A percentile compares a stretch with the other conserved stretches of the same genome.
These are phyloP conservation scores for Chrysanthemum lavandulifolium DNA, from an alignment of 129 eudicot genomes.

Conservation along the genomic window DNA sequence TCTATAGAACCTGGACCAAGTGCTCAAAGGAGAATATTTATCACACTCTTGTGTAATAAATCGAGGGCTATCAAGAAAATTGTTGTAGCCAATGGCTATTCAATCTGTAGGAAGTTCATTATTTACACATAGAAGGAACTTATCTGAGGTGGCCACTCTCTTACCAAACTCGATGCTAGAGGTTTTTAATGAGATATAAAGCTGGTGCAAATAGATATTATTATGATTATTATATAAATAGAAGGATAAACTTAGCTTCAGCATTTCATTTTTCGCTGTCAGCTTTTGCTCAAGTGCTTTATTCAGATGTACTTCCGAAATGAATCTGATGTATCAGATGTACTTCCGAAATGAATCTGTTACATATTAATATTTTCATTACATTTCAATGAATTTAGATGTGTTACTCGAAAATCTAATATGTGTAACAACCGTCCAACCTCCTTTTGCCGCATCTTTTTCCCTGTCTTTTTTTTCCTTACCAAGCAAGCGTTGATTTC, in stretches of 20 bases:
- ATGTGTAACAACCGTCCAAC: too few species aligned
- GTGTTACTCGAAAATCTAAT: not conserved
- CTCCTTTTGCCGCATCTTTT: too few species aligned
- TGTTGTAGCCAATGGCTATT: slow-evolving; percentile 33
- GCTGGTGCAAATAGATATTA: not conserved
- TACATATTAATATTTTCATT: not conserved
- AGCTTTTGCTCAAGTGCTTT: too few species aligned
- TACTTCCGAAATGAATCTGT: slow-evolving; percentile 56
- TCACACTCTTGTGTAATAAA: too few species aligned
- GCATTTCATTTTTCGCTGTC: too few species aligned
- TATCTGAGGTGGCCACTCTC: slow-evolving; percentile 46
- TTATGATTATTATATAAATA: too few species aligned
- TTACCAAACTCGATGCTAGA: slow-evolving; percentile 29
- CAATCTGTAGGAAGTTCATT: slow-evolving; percentile 47
- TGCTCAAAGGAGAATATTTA: too few species aligned
- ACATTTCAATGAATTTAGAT: not conserved
- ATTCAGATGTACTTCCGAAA: not conserved
- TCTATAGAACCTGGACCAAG: too few species aligned
- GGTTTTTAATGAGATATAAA: not conserved
- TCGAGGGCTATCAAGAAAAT: too few species aligned
- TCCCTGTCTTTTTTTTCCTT: too few species aligned
- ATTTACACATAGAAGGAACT: slow-evolving; percentile 41
- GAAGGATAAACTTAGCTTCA: too few species aligned
- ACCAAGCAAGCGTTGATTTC: too few species aligned
- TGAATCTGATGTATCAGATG: slow-evolving; percentile 43